Evolutionary conservation across 371 early-diverging fungal species (phyloP), one percentile per base, ranked within the genome.

Genomic region (Mortierella sp.): DNA sequence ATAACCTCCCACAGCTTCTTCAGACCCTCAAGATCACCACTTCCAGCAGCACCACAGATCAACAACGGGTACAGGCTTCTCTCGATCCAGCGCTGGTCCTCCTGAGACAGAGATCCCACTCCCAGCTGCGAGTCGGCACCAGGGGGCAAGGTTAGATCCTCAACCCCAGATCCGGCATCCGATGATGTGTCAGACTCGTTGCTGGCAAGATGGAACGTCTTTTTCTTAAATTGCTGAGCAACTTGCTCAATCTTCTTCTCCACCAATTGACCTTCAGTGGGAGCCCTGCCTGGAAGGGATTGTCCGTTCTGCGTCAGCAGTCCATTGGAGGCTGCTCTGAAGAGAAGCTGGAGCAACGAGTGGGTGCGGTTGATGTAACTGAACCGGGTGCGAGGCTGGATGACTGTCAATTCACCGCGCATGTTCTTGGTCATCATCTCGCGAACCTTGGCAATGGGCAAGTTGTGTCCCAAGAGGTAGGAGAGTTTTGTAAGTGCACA

Each of bases 401-500:
- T 88, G 2, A 95, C 93, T 0, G 99, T 97, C 38, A 99, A 88
- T 83, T 99, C 99, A 49, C 99, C 99, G n/a, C 99, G 94, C 14
- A 99, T 88, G 81, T 95, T 97, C 70, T 89, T 90, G 7, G 94
- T 91, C 91, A 99, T 95, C 79, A 97, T 88, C 51, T 90, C 90
- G 29, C 98, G 96, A 71, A 96, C 95, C 74, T 89, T 79, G 21
- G 93, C 92, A 5, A 95, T 93, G 68, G 91, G 76, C 78, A 87
- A 81, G 63, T 88, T 75, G n/a, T 91, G 93, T 32, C 97, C 97
- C 1, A 99, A 90, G 48, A 99, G 88, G 82, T 98, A 99, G 27
- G 97, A 95, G 6, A 99, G 93, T 83, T 99, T 99, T 16, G 98
- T 97, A 18, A 98, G 87, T 0, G 99, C 99, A 81, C 98, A 98